phyloP scores from a whole-genome alignment of 1,284 basidiomycete genomes.

The Ustilago tritici region DNA sequence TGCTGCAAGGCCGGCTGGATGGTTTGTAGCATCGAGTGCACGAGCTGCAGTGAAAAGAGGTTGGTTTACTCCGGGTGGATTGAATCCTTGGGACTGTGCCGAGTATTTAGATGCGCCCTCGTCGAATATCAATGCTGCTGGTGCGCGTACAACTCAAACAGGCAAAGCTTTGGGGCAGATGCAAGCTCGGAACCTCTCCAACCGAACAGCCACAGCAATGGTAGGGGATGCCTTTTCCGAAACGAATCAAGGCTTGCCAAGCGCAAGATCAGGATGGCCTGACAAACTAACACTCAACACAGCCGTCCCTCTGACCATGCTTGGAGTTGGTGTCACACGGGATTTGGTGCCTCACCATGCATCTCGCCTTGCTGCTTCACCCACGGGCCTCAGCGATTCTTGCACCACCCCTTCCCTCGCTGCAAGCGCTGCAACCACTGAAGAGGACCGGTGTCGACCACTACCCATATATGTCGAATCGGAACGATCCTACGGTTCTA shows the following conservation, averaged over 20 bases:
- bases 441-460: background rate
- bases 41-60: conserved; percentile 29
- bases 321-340: conserved; percentile 35
- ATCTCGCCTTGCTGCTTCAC: conserved; percentile 15
- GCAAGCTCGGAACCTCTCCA: background rate
- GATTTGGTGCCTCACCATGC: conserved; percentile 42
- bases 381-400: background rate
- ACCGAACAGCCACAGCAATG: background rate
- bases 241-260: conserved; percentile 12
- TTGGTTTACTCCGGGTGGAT: conserved; percentile 35
- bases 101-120: conserved; percentile 41
- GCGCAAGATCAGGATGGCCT: conserved; percentile 36
- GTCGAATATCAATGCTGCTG: background rate
- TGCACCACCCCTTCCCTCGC: background rate
- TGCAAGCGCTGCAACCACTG: background rate
- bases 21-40: conserved; percentile 31
- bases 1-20: conserved; percentile 6
- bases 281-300: conserved; percentile 38
- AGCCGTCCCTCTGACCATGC: conserved; percentile 31
- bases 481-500: conserved; percentile 48
- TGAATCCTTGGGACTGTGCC: conserved; percentile 48
- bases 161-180: background rate
- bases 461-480: conserved; percentile 41
- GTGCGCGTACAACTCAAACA: background rate
- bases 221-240: background rate